Evolutionary conservation across 768 basidiomycete genomes (phyloP).

Genomic region (Hypholoma fasciculare): DNA sequence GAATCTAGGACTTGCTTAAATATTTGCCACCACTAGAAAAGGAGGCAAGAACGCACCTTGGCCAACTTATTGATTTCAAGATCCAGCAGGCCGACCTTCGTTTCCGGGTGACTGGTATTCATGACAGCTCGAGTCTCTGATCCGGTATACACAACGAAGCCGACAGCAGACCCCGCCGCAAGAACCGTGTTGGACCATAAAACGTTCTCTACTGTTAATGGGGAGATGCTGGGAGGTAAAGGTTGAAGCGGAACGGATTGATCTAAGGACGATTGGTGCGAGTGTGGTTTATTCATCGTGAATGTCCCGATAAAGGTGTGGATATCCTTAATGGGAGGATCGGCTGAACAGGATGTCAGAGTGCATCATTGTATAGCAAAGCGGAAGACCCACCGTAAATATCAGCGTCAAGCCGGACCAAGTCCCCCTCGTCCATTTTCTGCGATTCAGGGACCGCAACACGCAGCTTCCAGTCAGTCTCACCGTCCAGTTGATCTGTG

Average conservation of each 20-base stretch:
- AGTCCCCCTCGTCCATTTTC: slow-evolving; percentile 53
- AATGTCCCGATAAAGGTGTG: slow-evolving; percentile 94
- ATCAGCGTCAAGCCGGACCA: slow-evolving; percentile 79
- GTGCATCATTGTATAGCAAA: neutral
- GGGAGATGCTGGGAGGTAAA: slow-evolving; percentile 62
- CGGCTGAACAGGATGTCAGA: slow-evolving; percentile 50
- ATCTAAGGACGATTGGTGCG: slow-evolving; percentile 25
- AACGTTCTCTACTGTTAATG: slow-evolving; percentile 93
- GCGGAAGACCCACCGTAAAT: slow-evolving; percentile 70
- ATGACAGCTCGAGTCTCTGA: slow-evolving; percentile 95
- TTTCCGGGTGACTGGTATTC: slow-evolving; percentile 97
- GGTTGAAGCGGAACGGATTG: slow-evolving; percentile 38
- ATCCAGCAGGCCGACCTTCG: slow-evolving; percentile 91
- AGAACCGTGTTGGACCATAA: slow-evolving; percentile 98
- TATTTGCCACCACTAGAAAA: neutral
- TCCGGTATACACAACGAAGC: slow-evolving; percentile 94
- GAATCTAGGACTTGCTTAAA: slow-evolving; percentile 54
- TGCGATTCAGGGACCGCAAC: slow-evolving; percentile 87
- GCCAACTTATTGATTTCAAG: slow-evolving; percentile 94
- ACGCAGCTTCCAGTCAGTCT: slow-evolving; percentile 98
- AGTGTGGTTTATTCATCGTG: slow-evolving; percentile 59
- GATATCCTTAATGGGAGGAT: slow-evolving; percentile 95
- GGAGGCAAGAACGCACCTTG: slow-evolving; percentile 59
- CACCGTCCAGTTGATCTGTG: slow-evolving; percentile 97
- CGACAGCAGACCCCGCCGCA: slow-evolving; percentile 91